phyloP scores from a whole-genome alignment of 2,329 filamentous ascomycete genomes.

The Colletotrichum theobromicola region DNA sequence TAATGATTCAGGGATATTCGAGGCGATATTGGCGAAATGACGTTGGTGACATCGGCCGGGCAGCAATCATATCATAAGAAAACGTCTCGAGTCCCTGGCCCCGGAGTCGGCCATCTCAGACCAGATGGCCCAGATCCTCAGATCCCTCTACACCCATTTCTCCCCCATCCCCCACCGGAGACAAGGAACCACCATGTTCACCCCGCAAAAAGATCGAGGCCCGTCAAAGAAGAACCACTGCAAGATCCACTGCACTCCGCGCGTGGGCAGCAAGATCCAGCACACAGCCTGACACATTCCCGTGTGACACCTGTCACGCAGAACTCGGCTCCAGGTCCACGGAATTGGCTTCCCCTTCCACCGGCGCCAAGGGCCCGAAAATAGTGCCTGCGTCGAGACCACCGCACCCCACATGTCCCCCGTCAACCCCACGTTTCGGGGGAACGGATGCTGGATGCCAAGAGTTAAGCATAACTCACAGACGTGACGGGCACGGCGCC shows the following conservation, averaged over 20 bases:
- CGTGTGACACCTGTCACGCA: background rate
- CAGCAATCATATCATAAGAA: background rate
- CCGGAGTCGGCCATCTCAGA: background rate
- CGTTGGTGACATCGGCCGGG: background rate
- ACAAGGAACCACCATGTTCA: background rate
- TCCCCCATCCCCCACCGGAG: background rate
- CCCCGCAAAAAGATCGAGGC: background rate
- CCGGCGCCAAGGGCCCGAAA: background rate
- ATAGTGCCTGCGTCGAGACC: background rate
- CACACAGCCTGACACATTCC: too few species aligned
- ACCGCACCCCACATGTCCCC: background rate
- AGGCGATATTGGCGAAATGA: background rate
- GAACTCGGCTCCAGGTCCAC: background rate
- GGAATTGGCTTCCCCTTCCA: background rate
- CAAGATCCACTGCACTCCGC: background rate
- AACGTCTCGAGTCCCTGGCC: background rate
- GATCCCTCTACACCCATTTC: background rate
- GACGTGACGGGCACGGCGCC: background rate
- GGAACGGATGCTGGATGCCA: slow-evolving; percentile 3
- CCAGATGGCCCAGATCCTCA: background rate
- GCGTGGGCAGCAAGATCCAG: background rate
- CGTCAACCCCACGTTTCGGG: background rate
- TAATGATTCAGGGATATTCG: background rate
- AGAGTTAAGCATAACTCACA: background rate
- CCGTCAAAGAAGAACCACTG: background rate